Percentiles rank a stretch among this genome's conserved stretches.
Evolutionary conservation across 176 grass and related monocot genomes (phyloP).

Genomic region (Avena sativa): DNA sequence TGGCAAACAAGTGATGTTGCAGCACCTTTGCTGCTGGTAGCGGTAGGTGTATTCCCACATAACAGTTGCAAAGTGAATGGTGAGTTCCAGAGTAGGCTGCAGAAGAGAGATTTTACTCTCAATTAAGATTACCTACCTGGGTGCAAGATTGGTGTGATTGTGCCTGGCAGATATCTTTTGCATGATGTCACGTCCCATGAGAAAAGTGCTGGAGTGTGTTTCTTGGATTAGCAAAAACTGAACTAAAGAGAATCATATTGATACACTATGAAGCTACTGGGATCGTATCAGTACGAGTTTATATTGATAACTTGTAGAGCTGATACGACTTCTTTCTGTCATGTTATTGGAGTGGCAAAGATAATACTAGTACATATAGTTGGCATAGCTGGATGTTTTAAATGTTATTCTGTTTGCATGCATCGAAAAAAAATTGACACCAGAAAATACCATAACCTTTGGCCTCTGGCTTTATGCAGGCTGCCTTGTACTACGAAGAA

Average conservation of each 20-base stretch:
- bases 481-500: conserved; percentile 78
- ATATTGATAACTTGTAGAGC: background rate
- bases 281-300: background rate
- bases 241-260: background rate
- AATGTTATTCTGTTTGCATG: background rate
- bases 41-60: background rate
- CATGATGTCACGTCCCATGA: background rate
- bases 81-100: background rate
- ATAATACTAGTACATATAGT: conserved; percentile 6
- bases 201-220: background rate
- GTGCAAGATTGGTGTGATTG: background rate
- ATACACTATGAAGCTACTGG: background rate
- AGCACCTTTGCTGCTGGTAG: background rate
- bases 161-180: background rate
- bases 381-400: background rate
- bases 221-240: background rate
- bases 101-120: background rate
- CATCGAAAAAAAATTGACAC: background rate
- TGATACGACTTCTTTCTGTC: background rate
- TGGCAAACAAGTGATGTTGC: too few species aligned
- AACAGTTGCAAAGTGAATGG: background rate
- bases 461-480: conserved; percentile 50
- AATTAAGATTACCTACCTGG: background rate
- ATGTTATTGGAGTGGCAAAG: background rate
- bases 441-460: background rate